Evolutionary conservation across 352 stramenopile species (phyloP).

Genomic region (Blastocystis sp.): DNA sequence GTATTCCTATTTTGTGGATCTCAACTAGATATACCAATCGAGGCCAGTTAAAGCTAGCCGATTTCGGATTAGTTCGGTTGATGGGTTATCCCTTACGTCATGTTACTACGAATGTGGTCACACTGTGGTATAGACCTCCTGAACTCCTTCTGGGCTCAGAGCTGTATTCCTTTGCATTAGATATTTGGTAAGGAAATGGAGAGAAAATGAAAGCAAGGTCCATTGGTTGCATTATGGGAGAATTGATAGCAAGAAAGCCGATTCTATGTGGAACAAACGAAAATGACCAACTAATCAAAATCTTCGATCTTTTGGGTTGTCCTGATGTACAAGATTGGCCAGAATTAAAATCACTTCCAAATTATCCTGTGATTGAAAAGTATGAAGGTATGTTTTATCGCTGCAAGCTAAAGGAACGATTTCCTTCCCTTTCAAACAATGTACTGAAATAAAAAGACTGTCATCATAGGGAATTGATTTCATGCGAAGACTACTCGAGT

Average conservation of each 20-base stretch:
- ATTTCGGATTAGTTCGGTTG: constrained; percentile 44
- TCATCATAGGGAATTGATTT: constrained; percentile 54
- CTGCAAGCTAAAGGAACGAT: neutral
- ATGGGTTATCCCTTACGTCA: constrained; percentile 42
- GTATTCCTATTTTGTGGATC: neutral
- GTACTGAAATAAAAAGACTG: neutral
- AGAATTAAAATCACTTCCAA: neutral
- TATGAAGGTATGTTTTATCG: constrained; percentile 27
- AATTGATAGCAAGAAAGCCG: constrained; percentile 28
- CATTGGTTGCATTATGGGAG: constrained; percentile 56
- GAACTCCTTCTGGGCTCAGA: constrained; percentile 37
- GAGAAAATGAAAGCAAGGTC: neutral
- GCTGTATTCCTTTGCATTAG: constrained; percentile 43
- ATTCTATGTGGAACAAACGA: constrained; percentile 55
- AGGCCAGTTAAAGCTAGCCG: constrained; percentile 47
- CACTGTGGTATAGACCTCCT: constrained; percentile 57
- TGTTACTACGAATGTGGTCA: constrained; percentile 54
- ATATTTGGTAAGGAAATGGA: constrained; percentile 24
- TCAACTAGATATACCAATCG: constrained; percentile 54
- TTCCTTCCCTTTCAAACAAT: constrained; percentile 34
- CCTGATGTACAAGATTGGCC: constrained; percentile 24
- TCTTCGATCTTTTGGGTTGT: constrained; percentile 58
- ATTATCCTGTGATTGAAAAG: constrained; percentile 1
- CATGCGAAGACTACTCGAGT: constrained; percentile 40
- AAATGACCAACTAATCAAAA: constrained; percentile 61